Percentiles rank a stretch among this genome's conserved stretches.
Conservation (phyloP, 192 early-diverging fungal genomes). For the Mortierella hygrophila region DNA sequence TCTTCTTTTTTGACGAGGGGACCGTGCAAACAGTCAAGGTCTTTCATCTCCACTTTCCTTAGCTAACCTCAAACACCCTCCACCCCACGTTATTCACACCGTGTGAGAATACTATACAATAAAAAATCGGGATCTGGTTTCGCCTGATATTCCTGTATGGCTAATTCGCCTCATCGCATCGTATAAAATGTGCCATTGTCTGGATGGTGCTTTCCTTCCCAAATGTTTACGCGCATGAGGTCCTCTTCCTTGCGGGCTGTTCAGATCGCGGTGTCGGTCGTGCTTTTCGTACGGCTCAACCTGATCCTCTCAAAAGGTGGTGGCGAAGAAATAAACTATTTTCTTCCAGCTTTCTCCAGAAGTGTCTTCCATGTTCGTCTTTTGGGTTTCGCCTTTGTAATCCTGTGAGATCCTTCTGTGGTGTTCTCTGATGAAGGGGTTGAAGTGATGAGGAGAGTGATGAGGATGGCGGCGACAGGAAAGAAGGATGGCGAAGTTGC, state of each 20-base stretch:
- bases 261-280: background rate
- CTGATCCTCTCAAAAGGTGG: background rate
- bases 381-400: background rate
- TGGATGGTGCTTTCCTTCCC: background rate
- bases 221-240: background rate
- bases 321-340: background rate
- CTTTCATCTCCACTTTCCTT: slow-evolving; percentile 37
- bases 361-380: background rate
- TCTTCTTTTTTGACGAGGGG: slow-evolving; percentile 50
- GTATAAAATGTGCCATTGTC: background rate
- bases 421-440: background rate
- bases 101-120: background rate
- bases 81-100: background rate
- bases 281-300: background rate
- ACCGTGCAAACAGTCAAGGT: slow-evolving; percentile 50
- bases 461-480: background rate
- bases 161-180: background rate
- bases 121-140: background rate
- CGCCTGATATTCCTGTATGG: background rate
- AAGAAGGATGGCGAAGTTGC: background rate
- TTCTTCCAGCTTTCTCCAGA: background rate
- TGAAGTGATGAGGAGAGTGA: background rate
- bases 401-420: background rate
- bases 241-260: background rate
- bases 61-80: background rate